Percentiles rank a stretch among this genome's conserved stretches.
These are phyloP conservation scores for Mortierella hygrophila DNA, from an alignment of 192 early-diverging fungal species.

Conservation along the genomic window DNA sequence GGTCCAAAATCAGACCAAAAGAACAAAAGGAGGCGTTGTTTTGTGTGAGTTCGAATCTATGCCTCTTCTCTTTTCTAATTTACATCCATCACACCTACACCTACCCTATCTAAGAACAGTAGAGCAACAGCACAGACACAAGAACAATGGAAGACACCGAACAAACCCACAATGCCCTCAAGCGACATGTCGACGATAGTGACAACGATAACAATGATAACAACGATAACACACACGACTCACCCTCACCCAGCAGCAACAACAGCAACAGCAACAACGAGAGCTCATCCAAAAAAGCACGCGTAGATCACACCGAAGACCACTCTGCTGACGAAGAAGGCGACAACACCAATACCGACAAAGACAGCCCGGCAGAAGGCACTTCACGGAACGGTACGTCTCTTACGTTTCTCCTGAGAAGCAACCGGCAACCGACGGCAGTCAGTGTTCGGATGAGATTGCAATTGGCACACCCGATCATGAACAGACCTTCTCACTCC, in stretches of 20 bases:
- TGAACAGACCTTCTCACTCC: not conserved
- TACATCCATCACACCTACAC: not conserved
- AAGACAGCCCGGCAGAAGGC: not conserved
- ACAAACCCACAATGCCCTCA: conserved; percentile 18
- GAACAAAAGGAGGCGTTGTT: too few species aligned
- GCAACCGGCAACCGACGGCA: too few species aligned
- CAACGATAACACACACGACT: not conserved
- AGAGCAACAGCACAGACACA: not conserved
- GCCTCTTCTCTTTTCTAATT: not conserved
- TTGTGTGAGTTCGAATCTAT: too few species aligned
- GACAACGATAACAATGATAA: not conserved
- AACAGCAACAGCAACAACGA: not conserved
- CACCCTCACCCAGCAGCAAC: not conserved
- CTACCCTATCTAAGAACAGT: not conserved
- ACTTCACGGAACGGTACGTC: conserved; percentile 8
- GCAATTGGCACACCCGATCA: too few species aligned
- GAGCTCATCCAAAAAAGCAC: conserved; percentile 20
- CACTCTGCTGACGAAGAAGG: not conserved
- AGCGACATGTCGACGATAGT: conserved; percentile 12
- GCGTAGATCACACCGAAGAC: conserved; percentile 18
- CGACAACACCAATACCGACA: not conserved
- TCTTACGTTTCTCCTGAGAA: not conserved
- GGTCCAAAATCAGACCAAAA: too few species aligned
- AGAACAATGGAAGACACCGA: conserved; percentile 19
- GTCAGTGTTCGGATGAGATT: too few species aligned